Evolutionary conservation across 495 filamentous ascomycete genomes (phyloP).

Genomic region (Daldinia caldariorum): DNA sequence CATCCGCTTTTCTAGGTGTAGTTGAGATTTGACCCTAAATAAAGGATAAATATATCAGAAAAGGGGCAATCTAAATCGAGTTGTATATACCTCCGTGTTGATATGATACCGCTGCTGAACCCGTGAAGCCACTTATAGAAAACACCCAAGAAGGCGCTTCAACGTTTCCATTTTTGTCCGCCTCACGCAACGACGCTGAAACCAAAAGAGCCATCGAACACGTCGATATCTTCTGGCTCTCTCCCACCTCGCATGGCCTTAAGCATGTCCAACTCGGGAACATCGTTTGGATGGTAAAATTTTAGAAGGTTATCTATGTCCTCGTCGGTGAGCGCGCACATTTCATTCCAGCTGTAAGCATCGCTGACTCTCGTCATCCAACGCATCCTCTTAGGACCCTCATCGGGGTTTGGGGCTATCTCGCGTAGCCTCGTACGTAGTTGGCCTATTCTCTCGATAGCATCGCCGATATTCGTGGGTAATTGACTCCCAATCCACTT

Average conservation of each 20-base stretch:
- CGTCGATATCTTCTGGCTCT: conserved; percentile 57
- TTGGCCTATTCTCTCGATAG: conserved; percentile 82
- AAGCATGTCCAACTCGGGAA: conserved; percentile 60
- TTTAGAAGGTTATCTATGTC: conserved; percentile 82
- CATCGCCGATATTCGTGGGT: conserved; percentile 79
- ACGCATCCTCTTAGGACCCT: conserved; percentile 90
- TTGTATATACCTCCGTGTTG: neutral
- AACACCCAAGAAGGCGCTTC: neutral
- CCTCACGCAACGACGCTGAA: conserved; percentile 62
- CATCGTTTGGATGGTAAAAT: conserved; percentile 68
- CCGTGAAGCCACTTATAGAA: neutral
- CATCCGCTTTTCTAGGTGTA: no score
- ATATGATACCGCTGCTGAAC: neutral
- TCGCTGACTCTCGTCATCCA: conserved; percentile 97
- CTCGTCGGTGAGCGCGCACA: conserved; percentile 82
- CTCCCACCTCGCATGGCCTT: conserved; percentile 59
- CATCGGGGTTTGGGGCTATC: conserved; percentile 73
- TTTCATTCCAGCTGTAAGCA: conserved; percentile 82
- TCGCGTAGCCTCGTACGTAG: conserved; percentile 81
- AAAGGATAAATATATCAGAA: neutral
- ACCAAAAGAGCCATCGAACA: conserved; percentile 69
- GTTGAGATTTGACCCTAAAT: neutral
- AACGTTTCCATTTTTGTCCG: neutral
- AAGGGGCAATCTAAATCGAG: neutral
- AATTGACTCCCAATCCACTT: conserved; percentile 80